Base-by-base conservation (phyloP, 192 early-diverging fungal species). In the Coemansia sp. region DNA sequence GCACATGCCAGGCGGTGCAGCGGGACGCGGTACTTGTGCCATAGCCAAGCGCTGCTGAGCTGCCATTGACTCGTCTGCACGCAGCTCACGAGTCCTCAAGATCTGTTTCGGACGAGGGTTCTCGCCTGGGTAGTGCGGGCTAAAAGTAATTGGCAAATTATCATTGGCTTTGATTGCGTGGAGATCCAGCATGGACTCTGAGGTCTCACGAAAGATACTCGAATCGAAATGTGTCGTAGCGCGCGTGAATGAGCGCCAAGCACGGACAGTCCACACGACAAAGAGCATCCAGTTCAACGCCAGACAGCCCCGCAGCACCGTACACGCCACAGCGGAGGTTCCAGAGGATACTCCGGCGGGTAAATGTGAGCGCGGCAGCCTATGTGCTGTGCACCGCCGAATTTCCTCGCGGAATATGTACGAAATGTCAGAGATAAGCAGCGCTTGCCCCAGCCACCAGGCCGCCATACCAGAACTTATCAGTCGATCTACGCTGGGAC, bases 321-420 rank as follows among this genome's bases (percentile, higher is more conserved):
- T 60, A 29, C 81, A 83, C 5, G 76, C 80, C 11, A 45, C 31
- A 3, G 75, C 69, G 4, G 73, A 64, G 11, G 48, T 29, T 3
- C 67, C 64, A 15, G 60, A 2, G 0, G 61, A 46, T 0, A 59
- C 41, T 2, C 65, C 65, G 2, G 10, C 14, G 44, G 3, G 25
- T 19, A 68, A 25, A 8, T 41, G 41, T 10, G 34, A 41, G 4
- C 39, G 44, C 1, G 67, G 67, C 29, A 67, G 23, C 2, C 27
- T 63, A 34, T 61, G 46, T 5, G 68, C 32, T 17, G 68, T 68
- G 36, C 81, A 84, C 0, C 62, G 34, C 12, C 51, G 34, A 32
- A 84, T 78, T 8, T 84, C 81, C 41, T 70, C 70, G 42, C 81
- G 76, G 39, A 75, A 84, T 1, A 84, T 63, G 45, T 67, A 84